Evolutionary conservation across 2,329 filamentous ascomycete species (phyloP), one percentile per base, ranked within the genome.

Genomic region (Sarocladium brachiariae): DNA sequence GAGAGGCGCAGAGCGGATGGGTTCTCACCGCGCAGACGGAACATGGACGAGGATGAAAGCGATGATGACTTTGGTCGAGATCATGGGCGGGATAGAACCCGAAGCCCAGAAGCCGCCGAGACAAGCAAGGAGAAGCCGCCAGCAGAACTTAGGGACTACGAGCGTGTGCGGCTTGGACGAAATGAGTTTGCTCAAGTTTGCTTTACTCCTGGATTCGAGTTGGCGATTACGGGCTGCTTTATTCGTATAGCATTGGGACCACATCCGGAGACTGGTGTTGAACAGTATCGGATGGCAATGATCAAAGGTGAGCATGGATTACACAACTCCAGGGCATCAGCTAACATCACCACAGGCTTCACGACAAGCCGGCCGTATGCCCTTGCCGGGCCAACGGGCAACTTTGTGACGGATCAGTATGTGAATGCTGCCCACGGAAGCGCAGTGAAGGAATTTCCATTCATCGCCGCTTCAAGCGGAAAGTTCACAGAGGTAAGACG

Each of bases 201-300:
- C 75, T 96, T 95, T 71, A 92, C 91, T 58, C 93, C 93, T 10
- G 85, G 85, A 3, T 96, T 99, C 58, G 87, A 95, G 51, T 73
- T 86, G 8, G 78, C 86, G 25, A 87, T 96, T 60, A 81, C 76
- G 14, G 89, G 89, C 49, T 95, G 90, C 66, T 99, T 87, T 64
- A 85, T 86, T 33, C 87, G 93, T 49, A 82, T 97, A 56, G 87
- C 84, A 55, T 81, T 96, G 51, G 92, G 91, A 1, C 78, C 85
- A 11, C 86, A 95, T 62, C 79, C 80, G 10, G 77, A 83, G 19
- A 87, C 80, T 3, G 84, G 86, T 3, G 74, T 84, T 53, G 86
- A 87, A 54, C 79, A 88, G 56, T 99, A 99, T 67, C 86, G 92
- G 53, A 86, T 99, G 79, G 87, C 86, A 25, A 71, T 87, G 53